These are phyloP conservation scores for Caloboletus firmus DNA, from an alignment of 1,284 basidiomycete species.

Conservation along the genomic window DNA sequence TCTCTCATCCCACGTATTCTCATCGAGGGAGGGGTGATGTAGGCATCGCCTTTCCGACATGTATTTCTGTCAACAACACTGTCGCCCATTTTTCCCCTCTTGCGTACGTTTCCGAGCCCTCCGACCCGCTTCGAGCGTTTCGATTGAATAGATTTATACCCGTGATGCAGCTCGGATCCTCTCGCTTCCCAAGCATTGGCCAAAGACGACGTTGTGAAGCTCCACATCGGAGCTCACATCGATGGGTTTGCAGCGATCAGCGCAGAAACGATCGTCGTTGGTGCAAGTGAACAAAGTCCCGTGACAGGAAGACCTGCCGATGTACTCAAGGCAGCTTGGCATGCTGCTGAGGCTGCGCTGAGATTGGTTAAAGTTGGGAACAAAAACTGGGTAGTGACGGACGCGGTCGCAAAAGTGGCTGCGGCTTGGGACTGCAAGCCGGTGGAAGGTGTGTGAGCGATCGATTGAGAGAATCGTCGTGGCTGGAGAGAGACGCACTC, in stretches of 20 bases:
- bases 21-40: neutral
- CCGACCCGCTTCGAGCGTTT: constrained; percentile 11
- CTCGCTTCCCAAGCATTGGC: constrained; percentile 67
- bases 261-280: constrained; percentile 90
- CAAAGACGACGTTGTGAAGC: constrained; percentile 92
- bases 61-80: constrained; percentile 88
- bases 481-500: neutral
- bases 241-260: constrained; percentile 89
- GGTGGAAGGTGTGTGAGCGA: constrained; percentile 76
- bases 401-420: constrained; percentile 76
- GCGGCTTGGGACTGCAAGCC: constrained; percentile 81
- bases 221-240: constrained; percentile 95
- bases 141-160: constrained; percentile 12
- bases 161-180: constrained; percentile 60
- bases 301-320: constrained; percentile 88
- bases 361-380: constrained; percentile 84
- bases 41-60: constrained; percentile 95
- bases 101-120: constrained; percentile 46
- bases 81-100: constrained; percentile 83
- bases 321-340: constrained; percentile 90
- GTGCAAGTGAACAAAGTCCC: constrained; percentile 68
- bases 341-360: constrained; percentile 90
- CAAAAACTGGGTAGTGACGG: constrained; percentile 95
- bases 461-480: constrained; percentile 2
- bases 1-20: constrained; percentile 5